Evolutionary conservation across 257 asterid species (phyloP), one percentile per base, ranked within the genome.

Genomic region (Euphrasia confusa): DNA sequence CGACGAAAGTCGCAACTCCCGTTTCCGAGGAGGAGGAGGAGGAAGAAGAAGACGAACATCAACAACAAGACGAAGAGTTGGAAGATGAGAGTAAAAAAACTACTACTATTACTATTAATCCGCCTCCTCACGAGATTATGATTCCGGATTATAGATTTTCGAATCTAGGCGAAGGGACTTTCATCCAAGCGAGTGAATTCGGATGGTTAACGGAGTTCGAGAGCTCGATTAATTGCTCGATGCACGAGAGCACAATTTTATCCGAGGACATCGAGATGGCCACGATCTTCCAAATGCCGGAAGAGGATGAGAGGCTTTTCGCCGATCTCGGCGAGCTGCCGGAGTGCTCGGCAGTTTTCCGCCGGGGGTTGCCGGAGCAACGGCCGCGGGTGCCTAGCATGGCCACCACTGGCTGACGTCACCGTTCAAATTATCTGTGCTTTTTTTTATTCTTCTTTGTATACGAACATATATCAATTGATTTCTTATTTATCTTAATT

Each of bases 321-420:
- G 96, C 94, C 3, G 97, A 83, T 74, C 90, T 93, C 3, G 97
- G 95, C 0, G 94, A 84, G 78, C 28, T 93, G 80, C 97, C 99
- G 76, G 99, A 93, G 75, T 93, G 90, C 33, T 85, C 97, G 0
- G 71, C 75, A 18, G 99, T 86, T 13, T 93, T 93, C 76, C 80
- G 78, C 64, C 94, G 83, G 0, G 89, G 82, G 66, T 73, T 77
- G 87, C 71, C 74, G 77, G 83, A 75, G 66, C 84, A 68, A 70
- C 74, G 68, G 59, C 78, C 80, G 59, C 84, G 79, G 70, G 84
- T 76, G 67, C 77, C 72, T 6, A 65, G 77, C 53, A 61, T 83
- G 75, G 61, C 95, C 18, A 80, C 90, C 74, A 81, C 80, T 5
- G 54, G 79, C 24, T 80, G 59, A 45, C 7, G 52, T 14, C 21